Base-by-base conservation (phyloP, 2,329 filamentous ascomycete genomes). In the Nothopassalora personata region DNA sequence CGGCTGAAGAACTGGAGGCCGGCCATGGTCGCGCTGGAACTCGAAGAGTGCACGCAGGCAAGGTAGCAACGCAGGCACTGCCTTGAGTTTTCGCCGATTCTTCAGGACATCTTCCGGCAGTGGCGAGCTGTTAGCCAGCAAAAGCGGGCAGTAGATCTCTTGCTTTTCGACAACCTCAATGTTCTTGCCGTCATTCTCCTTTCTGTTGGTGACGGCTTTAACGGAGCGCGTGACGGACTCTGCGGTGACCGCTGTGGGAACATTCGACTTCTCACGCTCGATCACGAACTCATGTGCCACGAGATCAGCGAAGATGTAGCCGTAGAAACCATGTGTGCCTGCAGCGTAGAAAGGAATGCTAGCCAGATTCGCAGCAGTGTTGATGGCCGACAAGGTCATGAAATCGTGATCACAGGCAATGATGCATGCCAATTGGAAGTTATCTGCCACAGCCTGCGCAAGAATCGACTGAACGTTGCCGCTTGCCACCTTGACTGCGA, bases 301-400 rank as follows among this genome's bases (percentile, higher is more conserved):
- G 23, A 99, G 82, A 73, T 99, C 94, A 59, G 89, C 89, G 73
- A 99, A 99, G 65, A 96, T 89, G 77, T 90, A 99, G 57, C 94
- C 94, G 73, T 95, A 97, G 72, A 96, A 83, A 52, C 94, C 94
- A 71, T 97, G 90, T 2, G 88, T 85, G 53, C 86, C 88, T 36
- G 91, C 89, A 9, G 91, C 91, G 75, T 99, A 99, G 74, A 97
- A 97, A 10, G 91, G 86, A 51, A 86, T 85, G 63, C 85, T 83
- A 61, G 88, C 86, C 39, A 95, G 77, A 50, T 93, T 88, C 45
- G 91, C 92, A 30, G 89, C 88, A 23, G 90, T 90, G 76, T 97
- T 97, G 77, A 97, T 88, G 59, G 85, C 83, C 64, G 86, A 85
- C 62, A 95, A 83, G 0, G 86, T 85, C 58, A 83, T 79, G 48